Percentiles rank a stretch among this genome's conserved stretches.
Evolutionary conservation across 805 yeast species (phyloP).

Genomic region (Phaffomyces thermotolerans): DNA sequence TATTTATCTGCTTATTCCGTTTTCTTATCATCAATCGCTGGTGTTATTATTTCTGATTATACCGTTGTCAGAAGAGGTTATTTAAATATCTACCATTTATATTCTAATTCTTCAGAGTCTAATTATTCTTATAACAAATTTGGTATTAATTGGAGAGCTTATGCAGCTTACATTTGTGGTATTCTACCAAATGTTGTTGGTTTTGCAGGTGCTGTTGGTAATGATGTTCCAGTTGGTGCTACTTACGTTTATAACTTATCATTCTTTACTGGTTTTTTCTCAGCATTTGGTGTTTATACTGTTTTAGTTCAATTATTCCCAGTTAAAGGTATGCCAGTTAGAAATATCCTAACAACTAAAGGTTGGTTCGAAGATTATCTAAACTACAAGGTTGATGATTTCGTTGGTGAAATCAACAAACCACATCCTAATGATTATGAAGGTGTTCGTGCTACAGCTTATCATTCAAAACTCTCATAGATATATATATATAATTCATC

Average conservation of each 20-base stretch:
- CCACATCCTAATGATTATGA: slow-evolving; percentile 18
- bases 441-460: not conserved
- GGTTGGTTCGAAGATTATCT: slow-evolving; percentile 38
- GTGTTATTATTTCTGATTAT: slow-evolving; percentile 65
- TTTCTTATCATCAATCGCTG: slow-evolving; percentile 78
- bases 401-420: slow-evolving; percentile 10
- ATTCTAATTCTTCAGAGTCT: slow-evolving; percentile 34
- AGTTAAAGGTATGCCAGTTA: slow-evolving; percentile 36
- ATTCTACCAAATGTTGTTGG: slow-evolving; percentile 82
- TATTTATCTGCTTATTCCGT: slow-evolving; percentile 77
- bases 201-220: slow-evolving; percentile 75
- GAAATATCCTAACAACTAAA: slow-evolving; percentile 34
- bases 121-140: slow-evolving; percentile 52
- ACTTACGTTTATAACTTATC: slow-evolving; percentile 63
- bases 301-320: slow-evolving; percentile 48
- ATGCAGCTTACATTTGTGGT: slow-evolving; percentile 71
- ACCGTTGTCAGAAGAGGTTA: slow-evolving; percentile 67
- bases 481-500: not conserved
- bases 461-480: not conserved
- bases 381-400: slow-evolving; percentile 11
- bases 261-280: slow-evolving; percentile 68
- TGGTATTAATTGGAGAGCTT: slow-evolving; percentile 83
- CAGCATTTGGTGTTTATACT: slow-evolving; percentile 50
- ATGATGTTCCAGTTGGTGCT: slow-evolving; percentile 77
- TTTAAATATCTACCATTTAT: slow-evolving; percentile 57